Percentiles rank a stretch among this genome's conserved stretches.
Evolutionary conservation across 2,329 filamentous ascomycete genomes (phyloP).

Genomic region (Lachnellula hyalina): DNA sequence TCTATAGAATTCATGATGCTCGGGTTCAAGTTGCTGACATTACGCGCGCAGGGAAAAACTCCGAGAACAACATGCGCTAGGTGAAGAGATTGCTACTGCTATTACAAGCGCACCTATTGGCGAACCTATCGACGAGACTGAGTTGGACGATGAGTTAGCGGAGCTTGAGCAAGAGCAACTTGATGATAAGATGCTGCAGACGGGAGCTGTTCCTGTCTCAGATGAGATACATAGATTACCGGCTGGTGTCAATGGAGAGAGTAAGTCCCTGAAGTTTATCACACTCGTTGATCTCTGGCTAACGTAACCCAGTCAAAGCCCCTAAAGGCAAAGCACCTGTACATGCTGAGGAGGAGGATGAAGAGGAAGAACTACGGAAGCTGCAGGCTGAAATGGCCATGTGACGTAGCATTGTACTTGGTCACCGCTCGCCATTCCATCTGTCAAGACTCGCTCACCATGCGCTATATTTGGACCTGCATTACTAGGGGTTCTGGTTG

Average conservation of each 20-base stretch:
- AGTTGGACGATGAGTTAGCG: slow-evolving; percentile 81
- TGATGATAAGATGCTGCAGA: slow-evolving; percentile 90
- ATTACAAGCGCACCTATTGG: slow-evolving; percentile 68
- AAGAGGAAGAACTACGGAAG: slow-evolving; percentile 90
- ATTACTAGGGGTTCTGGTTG: slow-evolving; percentile 20
- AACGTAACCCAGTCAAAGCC: slow-evolving; percentile 32
- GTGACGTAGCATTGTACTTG: slow-evolving; percentile 39
- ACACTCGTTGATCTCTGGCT: slow-evolving; percentile 11
- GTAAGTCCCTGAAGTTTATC: slow-evolving; percentile 49
- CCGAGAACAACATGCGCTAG: slow-evolving; percentile 85
- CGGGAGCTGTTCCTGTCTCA: slow-evolving; percentile 74
- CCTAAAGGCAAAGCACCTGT: slow-evolving; percentile 44
- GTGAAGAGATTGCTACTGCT: slow-evolving; percentile 84
- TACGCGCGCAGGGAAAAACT: slow-evolving; percentile 67
- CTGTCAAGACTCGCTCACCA: slow-evolving; percentile 14
- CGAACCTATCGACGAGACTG: slow-evolving; percentile 74
- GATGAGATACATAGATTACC: slow-evolving; percentile 76
- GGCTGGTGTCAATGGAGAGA: slow-evolving; percentile 64
- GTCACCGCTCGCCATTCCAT: slow-evolving; percentile 16
- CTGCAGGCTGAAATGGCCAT: slow-evolving; percentile 97
- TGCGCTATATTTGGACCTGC: slow-evolving; percentile 22
- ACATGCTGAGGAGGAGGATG: slow-evolving; percentile 74
- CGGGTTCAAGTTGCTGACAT: slow-evolving; percentile 30
- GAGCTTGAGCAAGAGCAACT: slow-evolving; percentile 85
- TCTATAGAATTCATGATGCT: neutral